phyloP scores from a whole-genome alignment of 2,329 filamentous ascomycete species.

The Capronia americana region DNA sequence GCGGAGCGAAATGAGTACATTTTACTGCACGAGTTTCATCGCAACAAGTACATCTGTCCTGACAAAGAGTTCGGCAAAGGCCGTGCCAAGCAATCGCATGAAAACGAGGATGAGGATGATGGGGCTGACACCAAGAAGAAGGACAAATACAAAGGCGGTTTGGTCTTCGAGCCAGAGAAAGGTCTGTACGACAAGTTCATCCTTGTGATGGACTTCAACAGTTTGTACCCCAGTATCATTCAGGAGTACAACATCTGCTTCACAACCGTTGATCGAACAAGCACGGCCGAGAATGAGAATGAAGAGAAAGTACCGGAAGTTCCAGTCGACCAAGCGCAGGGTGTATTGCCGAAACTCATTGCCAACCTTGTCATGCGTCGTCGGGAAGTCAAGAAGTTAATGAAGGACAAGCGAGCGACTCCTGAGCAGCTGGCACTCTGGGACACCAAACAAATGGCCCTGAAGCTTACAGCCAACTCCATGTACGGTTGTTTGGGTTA shows the following conservation, averaged over 20 bases:
- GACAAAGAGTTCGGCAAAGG: slow-evolving; percentile 87
- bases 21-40: slow-evolving; percentile 93
- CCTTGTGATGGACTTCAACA: slow-evolving; percentile 99
- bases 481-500: slow-evolving; percentile 99
- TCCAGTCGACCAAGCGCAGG: slow-evolving; percentile 71
- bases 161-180: slow-evolving; percentile 97
- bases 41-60: slow-evolving; percentile 96
- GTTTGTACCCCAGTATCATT: slow-evolving; percentile 96
- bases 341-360: slow-evolving; percentile 89
- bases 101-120: slow-evolving; percentile 69
- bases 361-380: slow-evolving; percentile 87
- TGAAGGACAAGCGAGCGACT: slow-evolving; percentile 92
- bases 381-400: slow-evolving; percentile 90
- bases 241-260: slow-evolving; percentile 99
- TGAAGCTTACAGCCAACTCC: slow-evolving; percentile 98
- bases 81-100: slow-evolving; percentile 74
- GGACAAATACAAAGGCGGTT: slow-evolving; percentile 98
- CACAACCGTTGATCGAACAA: slow-evolving; percentile 85
- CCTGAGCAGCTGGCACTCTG: slow-evolving; percentile 87
- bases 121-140: slow-evolving; percentile 86
- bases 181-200: slow-evolving; percentile 98
- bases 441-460: slow-evolving; percentile 96
- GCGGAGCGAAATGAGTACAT: slow-evolving; percentile 99
- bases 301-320: slow-evolving; percentile 91
- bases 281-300: slow-evolving; percentile 69